Base-by-base conservation (phyloP, 2,329 filamentous ascomycete genomes). In the Fusarium pseudonygamai region DNA sequence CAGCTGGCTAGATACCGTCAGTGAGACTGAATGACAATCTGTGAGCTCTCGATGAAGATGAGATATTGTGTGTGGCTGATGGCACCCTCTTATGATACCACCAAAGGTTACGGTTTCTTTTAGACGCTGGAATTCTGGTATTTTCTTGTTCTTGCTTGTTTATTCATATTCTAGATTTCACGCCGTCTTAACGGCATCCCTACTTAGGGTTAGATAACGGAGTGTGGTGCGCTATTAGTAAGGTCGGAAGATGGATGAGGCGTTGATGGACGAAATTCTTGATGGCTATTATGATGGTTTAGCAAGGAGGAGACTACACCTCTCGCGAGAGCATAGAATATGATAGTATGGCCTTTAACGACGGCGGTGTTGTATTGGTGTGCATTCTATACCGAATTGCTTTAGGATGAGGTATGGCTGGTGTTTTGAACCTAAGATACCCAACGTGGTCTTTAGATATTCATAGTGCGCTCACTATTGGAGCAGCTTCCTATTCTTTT, bases 1-100 rank as follows among this genome's bases (percentile, higher is more conserved):
- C 90, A 93, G 76, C 83, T 94, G 67, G 89, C 91, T 52, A 89
- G 88, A 75, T 92, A 89, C 77, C 86, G 90, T 71, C 87, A 91
- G 78, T 90, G 58, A 58, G 55, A 55, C 34, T 50, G 52, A 30
- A 36, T 8, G 37, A 30, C 37, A 28, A 67, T 26, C n/a, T 30
- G 26, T 37, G n/a, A 30, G 28, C 32, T 53, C 37, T 36, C 24
- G 50, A 46, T 14, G 45, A n/a, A 55, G 22, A 47, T 45, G 53
- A 66, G 58, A 36, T 42, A 18, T 52, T 37, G 52, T 39, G 40
- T 50, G 34, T 49, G 49, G 50, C 46, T 56, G 55, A 56, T 55
- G 45, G 72, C 58, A 56, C 62, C 69, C 43, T 50, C 30, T 75
- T 65, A 76, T 64, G 75, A 77, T 62, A 70, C 50, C 56, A 68